Percentiles rank a stretch among this genome's conserved stretches.
Evolutionary conservation across 2,329 filamentous ascomycete species (phyloP).

Genomic region (Drechslera avenae): DNA sequence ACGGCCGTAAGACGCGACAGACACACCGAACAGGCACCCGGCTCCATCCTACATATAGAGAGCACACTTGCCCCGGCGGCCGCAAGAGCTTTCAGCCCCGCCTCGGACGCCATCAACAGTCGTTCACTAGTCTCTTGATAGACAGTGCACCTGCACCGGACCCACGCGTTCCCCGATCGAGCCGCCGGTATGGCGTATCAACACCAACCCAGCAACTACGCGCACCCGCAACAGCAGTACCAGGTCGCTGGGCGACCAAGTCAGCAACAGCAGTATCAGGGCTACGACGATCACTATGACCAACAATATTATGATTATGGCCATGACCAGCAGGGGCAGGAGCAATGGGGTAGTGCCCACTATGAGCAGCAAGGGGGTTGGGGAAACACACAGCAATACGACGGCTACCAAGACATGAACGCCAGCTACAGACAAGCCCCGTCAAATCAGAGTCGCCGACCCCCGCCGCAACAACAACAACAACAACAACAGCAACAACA

Average conservation of each 20-base stretch:
- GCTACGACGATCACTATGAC: constrained; percentile 38
- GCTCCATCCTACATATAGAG: neutral
- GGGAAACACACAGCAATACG: constrained; percentile 33
- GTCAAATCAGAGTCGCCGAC: constrained; percentile 21
- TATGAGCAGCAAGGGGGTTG: constrained; percentile 41
- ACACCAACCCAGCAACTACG: constrained; percentile 44
- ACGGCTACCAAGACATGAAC: constrained; percentile 32
- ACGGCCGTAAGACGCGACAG: constrained; percentile 10
- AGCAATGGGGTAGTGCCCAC: constrained; percentile 44
- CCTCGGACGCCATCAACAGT: constrained; percentile 29
- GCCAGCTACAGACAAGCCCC: constrained; percentile 24
- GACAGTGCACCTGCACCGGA: constrained; percentile 19
- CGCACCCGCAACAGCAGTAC: constrained; percentile 44
- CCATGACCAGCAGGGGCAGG: constrained; percentile 42
- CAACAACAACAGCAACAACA: constrained; percentile 26
- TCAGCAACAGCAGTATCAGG: constrained; percentile 30
- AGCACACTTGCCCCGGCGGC: constrained; percentile 6
- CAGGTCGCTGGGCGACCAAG: constrained; percentile 31
- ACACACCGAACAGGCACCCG: constrained; percentile 18
- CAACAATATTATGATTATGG: constrained; percentile 42
- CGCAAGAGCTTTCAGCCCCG: constrained; percentile 21
- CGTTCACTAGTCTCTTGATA: constrained; percentile 27
- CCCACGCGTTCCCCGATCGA: constrained; percentile 20
- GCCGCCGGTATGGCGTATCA: constrained; percentile 48
- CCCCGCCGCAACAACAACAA: constrained; percentile 29